Conservation (phyloP, 768 basidiomycete genomes). For the Mycena leptocephala region DNA sequence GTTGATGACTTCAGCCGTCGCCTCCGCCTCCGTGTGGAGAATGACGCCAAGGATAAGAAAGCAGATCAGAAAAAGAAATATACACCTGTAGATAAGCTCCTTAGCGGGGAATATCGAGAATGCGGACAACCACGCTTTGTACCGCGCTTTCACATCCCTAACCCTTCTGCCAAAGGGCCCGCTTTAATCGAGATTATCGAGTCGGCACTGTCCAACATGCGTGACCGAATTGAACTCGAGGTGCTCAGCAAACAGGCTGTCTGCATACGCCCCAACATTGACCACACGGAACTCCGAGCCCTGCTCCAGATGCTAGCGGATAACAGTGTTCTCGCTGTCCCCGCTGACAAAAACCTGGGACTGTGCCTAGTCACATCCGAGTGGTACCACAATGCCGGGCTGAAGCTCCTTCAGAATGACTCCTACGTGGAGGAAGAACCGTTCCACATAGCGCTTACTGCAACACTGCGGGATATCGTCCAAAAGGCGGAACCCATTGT, state of each 20-base stretch:
- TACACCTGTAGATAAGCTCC: background rate
- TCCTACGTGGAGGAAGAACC: too few species aligned
- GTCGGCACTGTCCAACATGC: background rate
- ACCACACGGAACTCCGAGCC: background rate
- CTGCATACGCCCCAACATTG: background rate
- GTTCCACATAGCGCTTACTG: too few species aligned
- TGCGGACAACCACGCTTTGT: background rate
- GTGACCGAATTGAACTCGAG: background rate
- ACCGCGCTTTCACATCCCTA: background rate
- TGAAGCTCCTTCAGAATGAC: background rate
- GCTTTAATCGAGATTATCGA: background rate
- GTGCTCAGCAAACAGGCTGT: background rate
- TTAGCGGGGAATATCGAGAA: background rate
- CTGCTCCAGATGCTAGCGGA: background rate
- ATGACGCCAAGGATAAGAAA: background rate
- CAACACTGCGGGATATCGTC: too few species aligned
- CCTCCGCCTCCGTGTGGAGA: background rate
- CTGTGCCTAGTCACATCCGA: background rate
- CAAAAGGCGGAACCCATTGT: too few species aligned
- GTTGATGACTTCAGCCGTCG: background rate
- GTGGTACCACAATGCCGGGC: background rate
- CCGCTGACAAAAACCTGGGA: background rate
- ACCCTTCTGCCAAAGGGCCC: background rate
- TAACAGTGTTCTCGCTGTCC: background rate
- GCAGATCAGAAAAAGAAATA: background rate